Percentiles rank a stretch among this genome's conserved stretches.
These are phyloP conservation scores for Linnemannia schmuckeri DNA, from an alignment of 192 early-diverging fungal species.

Conservation along the genomic window DNA sequence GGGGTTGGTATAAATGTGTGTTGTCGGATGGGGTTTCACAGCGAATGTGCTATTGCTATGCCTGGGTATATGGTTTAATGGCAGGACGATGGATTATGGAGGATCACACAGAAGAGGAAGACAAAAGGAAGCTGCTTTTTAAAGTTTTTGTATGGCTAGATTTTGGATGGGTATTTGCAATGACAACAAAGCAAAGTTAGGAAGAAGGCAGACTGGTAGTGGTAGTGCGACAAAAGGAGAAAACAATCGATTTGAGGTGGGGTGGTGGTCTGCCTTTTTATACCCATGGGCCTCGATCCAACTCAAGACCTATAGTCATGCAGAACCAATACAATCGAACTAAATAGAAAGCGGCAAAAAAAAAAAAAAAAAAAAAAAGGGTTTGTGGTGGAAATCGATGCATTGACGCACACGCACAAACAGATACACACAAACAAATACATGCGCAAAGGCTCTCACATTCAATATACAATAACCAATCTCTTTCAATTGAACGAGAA, in stretches of 20 bases:
- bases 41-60: background rate
- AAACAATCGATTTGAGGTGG: background rate
- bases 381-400: background rate
- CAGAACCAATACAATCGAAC: background rate
- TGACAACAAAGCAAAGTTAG: background rate
- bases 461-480: background rate
- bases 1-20: background rate
- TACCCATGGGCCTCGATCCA: background rate
- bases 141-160: background rate
- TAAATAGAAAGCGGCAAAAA: background rate
- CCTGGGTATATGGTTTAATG: background rate
- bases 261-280: background rate
- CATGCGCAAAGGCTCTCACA: background rate
- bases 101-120: background rate
- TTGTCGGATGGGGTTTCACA: background rate
- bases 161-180: background rate
- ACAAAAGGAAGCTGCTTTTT: background rate
- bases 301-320: background rate
- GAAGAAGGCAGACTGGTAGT: background rate
- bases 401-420: background rate
- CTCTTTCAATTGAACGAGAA: background rate
- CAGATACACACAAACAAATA: background rate
- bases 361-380: conserved; percentile 3
- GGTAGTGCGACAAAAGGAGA: background rate
- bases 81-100: background rate